Base-by-base conservation (phyloP, 306 rosid genomes). In the Fragaria iinumae region DNA sequence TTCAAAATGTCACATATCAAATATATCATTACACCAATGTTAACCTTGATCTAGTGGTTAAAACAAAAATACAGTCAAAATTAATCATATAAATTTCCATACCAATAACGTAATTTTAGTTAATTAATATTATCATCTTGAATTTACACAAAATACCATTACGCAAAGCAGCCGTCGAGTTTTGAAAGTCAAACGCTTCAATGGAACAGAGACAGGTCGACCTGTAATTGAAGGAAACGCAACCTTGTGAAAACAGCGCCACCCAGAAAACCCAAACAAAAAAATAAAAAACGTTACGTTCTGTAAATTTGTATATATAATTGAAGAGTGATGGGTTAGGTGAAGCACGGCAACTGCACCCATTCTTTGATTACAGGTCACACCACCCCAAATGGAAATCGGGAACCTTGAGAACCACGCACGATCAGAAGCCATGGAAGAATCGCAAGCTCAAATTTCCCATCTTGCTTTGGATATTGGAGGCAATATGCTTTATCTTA, bases 391-490 rank as follows among this genome's bases (percentile, higher is more conserved):
- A n/a, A 90, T 90, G 98, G 95, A 90, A 86, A 81, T 49, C 36
- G 79, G 29, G 29, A 55, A 72, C 77, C 39, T 63, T 72, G 83
- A 71, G 48, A 73, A 45, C 71, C 67, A 72, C 47, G 63, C 55
- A 38, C 76, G 67, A 69, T 89, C 84, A 57, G 64, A 50, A 34
- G 38, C 57, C 71, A 62, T n/a, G 41, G 78, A 73, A 27, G 79
- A 76, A 75, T 77, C 87, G 16, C 63, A 72, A 41, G 78, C 53
- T 70, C 81, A 65, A 63, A 86, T 86, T 32, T 87, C 92, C 86
- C 96, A 93, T 77, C 86, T 91, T 64, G 93, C 98, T 84, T 53
- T 93, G 80, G 98, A 93, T 82, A 91, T 93, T 80, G 97, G 98
- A 79, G 98, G 97, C 87, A 76, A 76, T 72, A 27, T 11, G 12